Conservation (phyloP, 768 basidiomycete species). For the Suillus subaureus region DNA sequence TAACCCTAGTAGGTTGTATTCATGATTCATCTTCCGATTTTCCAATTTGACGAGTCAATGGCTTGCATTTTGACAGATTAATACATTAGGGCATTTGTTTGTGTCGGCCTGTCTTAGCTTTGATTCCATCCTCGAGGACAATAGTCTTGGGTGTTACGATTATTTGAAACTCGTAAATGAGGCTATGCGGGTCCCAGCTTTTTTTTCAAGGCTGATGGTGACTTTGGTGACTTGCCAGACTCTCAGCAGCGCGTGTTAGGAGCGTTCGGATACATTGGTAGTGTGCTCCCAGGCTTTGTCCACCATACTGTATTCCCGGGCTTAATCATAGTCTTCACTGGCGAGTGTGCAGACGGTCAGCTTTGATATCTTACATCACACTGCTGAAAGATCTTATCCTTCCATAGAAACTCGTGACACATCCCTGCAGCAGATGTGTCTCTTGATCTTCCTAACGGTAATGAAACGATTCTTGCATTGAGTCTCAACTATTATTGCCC, state of each 20-base stretch:
- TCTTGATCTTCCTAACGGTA: neutral
- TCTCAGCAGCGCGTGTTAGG: neutral
- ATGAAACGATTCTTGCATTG: neutral
- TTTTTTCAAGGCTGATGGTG: too few species aligned
- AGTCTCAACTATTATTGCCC: neutral
- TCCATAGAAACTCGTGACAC: neutral
- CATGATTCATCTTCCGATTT: neutral
- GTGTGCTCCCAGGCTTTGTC: neutral
- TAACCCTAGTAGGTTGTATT: neutral
- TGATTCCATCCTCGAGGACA: neutral
- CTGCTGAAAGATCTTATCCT: neutral
- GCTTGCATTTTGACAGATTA: neutral
- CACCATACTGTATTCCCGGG: neutral
- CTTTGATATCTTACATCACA: neutral
- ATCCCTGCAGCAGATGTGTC: neutral
- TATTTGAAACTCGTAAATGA: neutral
- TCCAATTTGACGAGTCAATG: neutral
- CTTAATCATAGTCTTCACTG: neutral
- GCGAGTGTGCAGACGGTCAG: neutral
- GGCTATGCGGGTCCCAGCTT: neutral
- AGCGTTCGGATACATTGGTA: neutral
- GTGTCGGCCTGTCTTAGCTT: neutral
- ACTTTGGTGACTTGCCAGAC: neutral
- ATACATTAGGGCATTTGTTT: constrained; percentile 3
- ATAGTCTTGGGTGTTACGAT: neutral